A percentile compares a stretch with the other conserved stretches of the same genome.
These are phyloP conservation scores for Scytalidium sp. DNA, from an alignment of 2,329 filamentous ascomycete species.

Conservation along the genomic window DNA sequence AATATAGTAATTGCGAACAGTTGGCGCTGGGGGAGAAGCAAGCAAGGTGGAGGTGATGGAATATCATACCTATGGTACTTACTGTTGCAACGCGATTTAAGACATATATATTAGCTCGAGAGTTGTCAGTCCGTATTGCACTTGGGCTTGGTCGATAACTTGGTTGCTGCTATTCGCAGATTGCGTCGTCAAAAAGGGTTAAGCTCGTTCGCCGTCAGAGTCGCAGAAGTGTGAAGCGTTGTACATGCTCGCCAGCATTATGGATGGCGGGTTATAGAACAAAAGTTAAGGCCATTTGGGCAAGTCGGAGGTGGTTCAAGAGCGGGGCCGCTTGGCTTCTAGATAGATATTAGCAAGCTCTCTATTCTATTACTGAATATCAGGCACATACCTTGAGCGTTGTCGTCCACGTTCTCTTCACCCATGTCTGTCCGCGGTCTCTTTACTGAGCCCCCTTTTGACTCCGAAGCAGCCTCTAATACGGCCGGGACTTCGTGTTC, in stretches of 20 bases:
- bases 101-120: neutral
- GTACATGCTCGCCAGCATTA: neutral
- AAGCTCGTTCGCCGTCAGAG: no score
- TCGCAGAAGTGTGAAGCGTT: neutral
- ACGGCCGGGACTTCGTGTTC: neutral
- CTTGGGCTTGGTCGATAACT: neutral
- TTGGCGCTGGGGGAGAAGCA: no score
- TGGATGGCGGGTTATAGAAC: neutral
- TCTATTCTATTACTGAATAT: neutral
- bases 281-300: neutral
- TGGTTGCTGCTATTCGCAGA: neutral
- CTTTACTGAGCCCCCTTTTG: slow-evolving; percentile 19
- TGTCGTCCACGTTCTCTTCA: slow-evolving; percentile 10
- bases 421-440: slow-evolving; percentile 23
- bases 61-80: slow-evolving; percentile 15
- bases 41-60: slow-evolving; percentile 6
- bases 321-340: slow-evolving; percentile 29
- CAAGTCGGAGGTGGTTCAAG: slow-evolving; percentile 13
- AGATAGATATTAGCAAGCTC: slow-evolving; percentile 13
- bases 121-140: neutral
- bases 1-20: no score
- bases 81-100: neutral
- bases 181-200: neutral
- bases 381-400: slow-evolving; percentile 4
- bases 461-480: slow-evolving; percentile 4